Percentiles rank a stretch among this genome's conserved stretches.
phyloP scores from a whole-genome alignment of 495 filamentous ascomycete species.

The Aspergillus wentii region DNA sequence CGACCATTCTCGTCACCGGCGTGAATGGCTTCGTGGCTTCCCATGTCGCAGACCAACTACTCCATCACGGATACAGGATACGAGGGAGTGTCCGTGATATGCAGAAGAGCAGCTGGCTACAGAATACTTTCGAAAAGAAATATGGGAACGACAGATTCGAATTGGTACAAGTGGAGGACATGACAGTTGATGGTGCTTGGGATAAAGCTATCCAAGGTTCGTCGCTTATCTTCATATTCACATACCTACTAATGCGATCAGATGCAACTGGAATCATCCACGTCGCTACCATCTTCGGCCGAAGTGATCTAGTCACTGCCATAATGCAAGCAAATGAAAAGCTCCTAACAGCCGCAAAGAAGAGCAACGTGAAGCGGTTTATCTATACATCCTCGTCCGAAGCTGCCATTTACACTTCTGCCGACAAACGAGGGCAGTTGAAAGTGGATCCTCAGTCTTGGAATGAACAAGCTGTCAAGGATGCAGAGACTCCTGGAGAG shows the following conservation, averaged over 20 bases:
- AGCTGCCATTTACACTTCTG: conserved; percentile 25
- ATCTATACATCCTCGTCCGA: conserved; percentile 47
- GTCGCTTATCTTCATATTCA: not conserved
- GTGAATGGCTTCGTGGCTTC: conserved; percentile 41
- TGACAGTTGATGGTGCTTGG: conserved; percentile 32
- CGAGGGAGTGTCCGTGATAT: conserved; percentile 33
- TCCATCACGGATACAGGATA: conserved; percentile 36
- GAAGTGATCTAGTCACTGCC: conserved; percentile 2
- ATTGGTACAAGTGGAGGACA: conserved; percentile 29
- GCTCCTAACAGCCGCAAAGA: conserved; percentile 35
- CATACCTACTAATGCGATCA: not conserved
- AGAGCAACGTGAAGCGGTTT: conserved; percentile 40
- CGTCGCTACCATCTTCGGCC: not conserved
- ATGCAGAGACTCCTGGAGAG: conserved; percentile 32
- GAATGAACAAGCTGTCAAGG: conserved; percentile 38
- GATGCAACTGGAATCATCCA: conserved; percentile 1
- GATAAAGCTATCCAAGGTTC: conserved; percentile 33
- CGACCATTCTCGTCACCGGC: conserved; percentile 36
- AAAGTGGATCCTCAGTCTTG: conserved; percentile 14
- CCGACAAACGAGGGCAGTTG: conserved; percentile 2
- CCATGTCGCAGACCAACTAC: conserved; percentile 36
- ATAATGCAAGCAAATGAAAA: conserved; percentile 27
- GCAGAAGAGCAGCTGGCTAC: conserved; percentile 29
- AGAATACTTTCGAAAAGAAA: conserved; percentile 27
- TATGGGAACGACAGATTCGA: conserved; percentile 36